Percentiles rank a stretch among this genome's conserved stretches.
Evolutionary conservation across 805 yeast genomes (phyloP).

Genomic region (Wickerhamiella sorbophila): DNA sequence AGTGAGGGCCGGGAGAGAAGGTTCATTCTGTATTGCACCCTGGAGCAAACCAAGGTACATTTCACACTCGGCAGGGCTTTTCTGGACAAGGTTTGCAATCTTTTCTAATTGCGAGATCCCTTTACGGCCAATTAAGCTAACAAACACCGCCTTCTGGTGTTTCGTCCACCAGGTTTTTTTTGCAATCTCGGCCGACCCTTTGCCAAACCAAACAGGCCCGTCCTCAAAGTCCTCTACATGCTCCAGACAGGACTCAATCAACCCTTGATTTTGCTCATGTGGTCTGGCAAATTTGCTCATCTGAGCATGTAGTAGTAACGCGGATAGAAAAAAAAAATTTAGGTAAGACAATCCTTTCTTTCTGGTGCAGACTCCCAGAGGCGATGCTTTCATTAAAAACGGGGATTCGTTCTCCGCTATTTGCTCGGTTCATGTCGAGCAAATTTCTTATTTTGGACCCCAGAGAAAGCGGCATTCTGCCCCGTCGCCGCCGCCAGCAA

Average conservation of each 20-base stretch:
- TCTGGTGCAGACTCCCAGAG: too few species aligned
- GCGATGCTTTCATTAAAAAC: background rate
- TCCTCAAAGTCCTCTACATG: constrained; percentile 3
- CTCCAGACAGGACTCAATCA: background rate
- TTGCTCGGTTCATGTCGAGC: background rate
- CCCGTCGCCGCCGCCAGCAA: background rate
- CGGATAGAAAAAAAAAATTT: too few species aligned
- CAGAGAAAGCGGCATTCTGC: background rate
- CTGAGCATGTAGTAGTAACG: too few species aligned
- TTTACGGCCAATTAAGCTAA: constrained; percentile 13
- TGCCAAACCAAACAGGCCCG: constrained; percentile 1
- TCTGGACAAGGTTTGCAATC: constrained; percentile 11
- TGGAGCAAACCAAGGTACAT: constrained; percentile 5
- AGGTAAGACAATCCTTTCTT: too few species aligned
- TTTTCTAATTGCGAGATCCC: constrained; percentile 4
- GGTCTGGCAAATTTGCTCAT: too few species aligned
- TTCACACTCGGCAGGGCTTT: constrained; percentile 11
- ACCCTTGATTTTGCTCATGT: background rate
- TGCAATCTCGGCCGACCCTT: background rate
- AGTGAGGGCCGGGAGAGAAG: background rate
- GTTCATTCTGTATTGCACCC: background rate
- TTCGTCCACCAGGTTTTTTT: constrained; percentile 9
- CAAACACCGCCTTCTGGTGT: constrained; percentile 10
- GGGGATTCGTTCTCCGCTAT: background rate
- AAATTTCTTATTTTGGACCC: background rate